Base-by-base conservation (phyloP, 305 asterid genomes). In the Salvia sclarea region DNA sequence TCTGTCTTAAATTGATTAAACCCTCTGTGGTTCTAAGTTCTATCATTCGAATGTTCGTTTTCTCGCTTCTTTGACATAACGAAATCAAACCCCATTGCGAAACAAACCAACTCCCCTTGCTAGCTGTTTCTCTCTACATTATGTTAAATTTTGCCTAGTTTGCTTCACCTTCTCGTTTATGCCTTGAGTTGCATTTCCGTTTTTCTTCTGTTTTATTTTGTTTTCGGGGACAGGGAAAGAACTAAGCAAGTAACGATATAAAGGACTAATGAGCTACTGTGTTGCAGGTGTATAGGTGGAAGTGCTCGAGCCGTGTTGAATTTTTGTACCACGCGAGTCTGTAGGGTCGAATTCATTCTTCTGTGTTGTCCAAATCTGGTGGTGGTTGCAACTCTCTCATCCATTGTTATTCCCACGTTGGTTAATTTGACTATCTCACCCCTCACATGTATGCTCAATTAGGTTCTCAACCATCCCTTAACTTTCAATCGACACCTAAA, bases 271-370 rank as follows among this genome's bases (percentile, higher is more conserved):
- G 25, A 43, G 35, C n/a, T 44, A 4, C 61, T 74, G 22, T 47
- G 53, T 71, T 77, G 64, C 82, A 80, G 84, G 84, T 74, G 75
- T 70, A 58, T 74, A 70, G 77, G 62, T 47, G 75, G 77, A 64
- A 64, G 64, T 53, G 74, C 59, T 33, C 70, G 53, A 12, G 67
- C 53, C 25, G 18, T 60, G 76, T 61, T 68, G 72, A 54, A 16
- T 41, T 62, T 73, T 61, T 63, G 75, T 72, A 50, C 78, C 70
- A 35, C 30, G 49, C 48, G 69, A 68, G 73, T 31, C 43, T 57
- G 48, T 69, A 62, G 54, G 17, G 72, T 69, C 40, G 24, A 56
- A 24, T 57, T 71, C 61, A 37, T 22, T 79, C 76, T 62, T 61
- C 54, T n/a, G 28, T 54, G 2, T 41, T 60, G 66, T 54, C 59